These are phyloP conservation scores for Seiridium cupressi DNA, from an alignment of 2,329 filamentous ascomycete species.

Conservation along the genomic window DNA sequence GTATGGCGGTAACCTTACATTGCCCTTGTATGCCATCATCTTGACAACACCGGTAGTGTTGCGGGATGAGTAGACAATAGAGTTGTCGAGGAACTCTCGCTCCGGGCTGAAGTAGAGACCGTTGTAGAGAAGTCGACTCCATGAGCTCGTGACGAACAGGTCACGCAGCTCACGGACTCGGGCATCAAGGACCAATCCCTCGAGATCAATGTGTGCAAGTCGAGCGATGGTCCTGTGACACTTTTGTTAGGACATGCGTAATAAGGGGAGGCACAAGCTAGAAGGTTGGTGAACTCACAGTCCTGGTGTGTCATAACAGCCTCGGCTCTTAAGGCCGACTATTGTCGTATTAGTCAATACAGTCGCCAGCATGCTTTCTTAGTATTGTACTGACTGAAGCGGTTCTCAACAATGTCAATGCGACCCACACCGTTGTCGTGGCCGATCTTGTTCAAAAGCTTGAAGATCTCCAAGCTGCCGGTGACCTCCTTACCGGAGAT, in stretches of 20 bases:
- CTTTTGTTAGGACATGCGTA: no score
- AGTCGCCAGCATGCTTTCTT: no score
- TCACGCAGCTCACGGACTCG: constrained; percentile 58
- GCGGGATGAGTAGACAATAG: constrained; percentile 58
- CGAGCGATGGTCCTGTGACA: constrained; percentile 16
- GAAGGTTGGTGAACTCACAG: no score
- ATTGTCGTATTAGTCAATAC: no score
- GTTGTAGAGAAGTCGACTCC: constrained; percentile 43
- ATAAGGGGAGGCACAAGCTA: no score
- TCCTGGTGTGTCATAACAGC: constrained; percentile 58
- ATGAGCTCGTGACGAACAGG: constrained; percentile 54
- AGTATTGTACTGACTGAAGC: constrained; percentile 30
- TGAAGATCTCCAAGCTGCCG: constrained; percentile 71
- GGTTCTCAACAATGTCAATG: constrained; percentile 69
- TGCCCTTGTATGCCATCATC: constrained; percentile 31
- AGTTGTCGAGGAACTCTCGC: constrained; percentile 58
- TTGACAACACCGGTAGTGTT: constrained; percentile 32
- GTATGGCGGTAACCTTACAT: constrained; percentile 1
- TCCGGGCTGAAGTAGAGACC: constrained; percentile 53
- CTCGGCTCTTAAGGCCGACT: constrained; percentile 25
- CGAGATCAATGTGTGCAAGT: constrained; percentile 47
- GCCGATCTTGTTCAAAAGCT: constrained; percentile 68
- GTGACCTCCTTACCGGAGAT: constrained; percentile 59
- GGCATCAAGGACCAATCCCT: constrained; percentile 56
- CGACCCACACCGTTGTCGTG: constrained; percentile 72